Evolutionary conservation across 169 alveolate genomes (phyloP).

Genomic region (Plasmodium coatneyi): DNA sequence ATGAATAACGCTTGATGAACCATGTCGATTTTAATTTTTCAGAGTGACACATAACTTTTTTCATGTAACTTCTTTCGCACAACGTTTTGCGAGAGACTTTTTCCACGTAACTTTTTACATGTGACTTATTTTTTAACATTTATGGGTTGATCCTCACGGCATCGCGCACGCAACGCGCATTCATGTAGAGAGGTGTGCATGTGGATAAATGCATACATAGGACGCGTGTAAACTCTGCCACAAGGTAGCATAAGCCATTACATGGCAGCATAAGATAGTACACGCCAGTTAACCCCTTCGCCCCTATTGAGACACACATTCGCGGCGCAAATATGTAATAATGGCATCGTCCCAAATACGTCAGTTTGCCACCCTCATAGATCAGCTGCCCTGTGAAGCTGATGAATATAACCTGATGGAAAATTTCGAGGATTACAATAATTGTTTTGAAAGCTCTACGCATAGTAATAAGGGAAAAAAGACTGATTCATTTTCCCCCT

Average conservation of each 20-base stretch:
- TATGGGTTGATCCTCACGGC: conserved; percentile 5
- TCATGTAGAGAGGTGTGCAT: neutral
- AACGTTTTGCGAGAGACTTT: neutral
- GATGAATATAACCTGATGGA: conserved; percentile 64
- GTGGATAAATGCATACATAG: neutral
- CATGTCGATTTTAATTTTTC: neutral
- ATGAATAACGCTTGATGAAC: neutral
- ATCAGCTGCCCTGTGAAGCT: conserved; percentile 72
- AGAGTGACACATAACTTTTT: neutral
- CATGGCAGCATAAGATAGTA: neutral
- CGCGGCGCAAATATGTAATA: conserved; percentile 39
- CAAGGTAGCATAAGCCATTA: neutral
- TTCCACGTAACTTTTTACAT: conserved; percentile 1
- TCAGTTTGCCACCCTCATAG: conserved; percentile 71
- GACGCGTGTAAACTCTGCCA: neutral
- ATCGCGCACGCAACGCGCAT: conserved; percentile 1
- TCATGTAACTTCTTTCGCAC: neutral
- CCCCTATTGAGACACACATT: neutral
- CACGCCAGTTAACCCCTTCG: neutral
- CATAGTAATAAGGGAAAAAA: conserved; percentile 6
- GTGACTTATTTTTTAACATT: conserved; percentile 14
- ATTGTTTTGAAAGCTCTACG: conserved; percentile 28
- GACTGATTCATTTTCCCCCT: conserved; percentile 13
- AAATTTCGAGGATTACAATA: conserved; percentile 50
- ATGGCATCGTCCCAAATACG: conserved; percentile 76